These are phyloP conservation scores for Gossypium arboreum DNA, from an alignment of 345 rosid genomes.

Conservation along the genomic window DNA sequence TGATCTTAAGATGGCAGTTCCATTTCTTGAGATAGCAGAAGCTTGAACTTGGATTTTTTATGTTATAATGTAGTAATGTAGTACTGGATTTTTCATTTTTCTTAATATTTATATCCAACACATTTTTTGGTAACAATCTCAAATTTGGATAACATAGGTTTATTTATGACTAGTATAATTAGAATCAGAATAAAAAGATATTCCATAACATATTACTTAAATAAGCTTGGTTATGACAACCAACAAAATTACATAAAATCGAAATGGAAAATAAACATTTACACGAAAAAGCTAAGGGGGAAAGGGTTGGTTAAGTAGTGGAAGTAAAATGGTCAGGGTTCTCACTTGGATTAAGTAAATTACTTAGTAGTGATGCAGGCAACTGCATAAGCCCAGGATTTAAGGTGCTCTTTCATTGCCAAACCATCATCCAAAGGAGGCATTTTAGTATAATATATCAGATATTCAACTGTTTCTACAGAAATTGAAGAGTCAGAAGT, in stretches of 20 bases:
- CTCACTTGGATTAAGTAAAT: background rate
- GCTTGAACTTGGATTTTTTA: background rate
- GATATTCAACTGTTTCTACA: background rate
- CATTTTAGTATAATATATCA: constrained; percentile 22
- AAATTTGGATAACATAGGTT: background rate
- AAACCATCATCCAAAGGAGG: constrained; percentile 46
- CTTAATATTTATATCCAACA: too few relatives aligned
- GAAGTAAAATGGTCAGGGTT: background rate
- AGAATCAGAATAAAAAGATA: background rate
- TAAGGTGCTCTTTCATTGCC: constrained; percentile 64
- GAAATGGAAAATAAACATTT: background rate
- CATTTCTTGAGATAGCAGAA: background rate
- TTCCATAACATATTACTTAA: background rate
- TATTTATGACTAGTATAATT: background rate
- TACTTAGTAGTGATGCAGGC: constrained; percentile 25
- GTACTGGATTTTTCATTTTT: too few relatives aligned
- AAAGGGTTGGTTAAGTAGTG: background rate
- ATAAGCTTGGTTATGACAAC: background rate
- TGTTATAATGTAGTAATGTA: too few relatives aligned
- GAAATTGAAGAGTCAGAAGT: constrained; percentile 9
- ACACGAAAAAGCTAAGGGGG: background rate
- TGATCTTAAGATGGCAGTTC: background rate
- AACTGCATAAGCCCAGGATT: constrained; percentile 57
- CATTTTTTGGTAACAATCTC: too few relatives aligned
- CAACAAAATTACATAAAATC: background rate